Base-by-base conservation (phyloP, 1,139 yeast species). In the Hyphopichia fennica region DNA sequence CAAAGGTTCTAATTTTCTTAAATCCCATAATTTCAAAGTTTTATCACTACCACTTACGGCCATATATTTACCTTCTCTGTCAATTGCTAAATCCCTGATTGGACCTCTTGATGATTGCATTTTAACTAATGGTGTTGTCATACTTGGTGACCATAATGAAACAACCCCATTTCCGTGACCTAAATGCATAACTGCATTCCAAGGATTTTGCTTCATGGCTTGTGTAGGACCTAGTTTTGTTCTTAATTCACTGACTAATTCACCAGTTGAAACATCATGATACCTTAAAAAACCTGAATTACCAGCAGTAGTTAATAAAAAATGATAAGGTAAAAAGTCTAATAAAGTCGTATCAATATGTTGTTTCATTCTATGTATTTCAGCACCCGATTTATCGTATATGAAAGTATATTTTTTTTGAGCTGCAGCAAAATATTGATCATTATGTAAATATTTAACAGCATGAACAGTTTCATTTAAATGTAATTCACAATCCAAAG, bases 151-250 rank as follows among this genome's bases (percentile, higher is more conserved):
- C 98, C 98, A 95, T 43, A 95, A 66, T 0, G 96, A 79, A 0
- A 95, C 96, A 9, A 91, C 84, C 45, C 99, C 99, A 58, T 89
- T 93, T 8, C 86, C 80, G 58, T 91, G 97, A 25, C 99, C 99
- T 46, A 91, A 74, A 64, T 93, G 96, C 71, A 91, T 81, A 9
- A 93, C 88, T 0, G 98, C 99, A 60, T 95, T 95, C 86, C 95
- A 88, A 1, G 96, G 96, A 60, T 93, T 95, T 52, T 88, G 96
- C 41, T 84, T 74, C 90, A 91, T 81, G 9, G 95, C 78, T 40
- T 82, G 83, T 0, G 96, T 87, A 11, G 98, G 95, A 0, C 99
- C 99, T 47, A 88, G 64, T 60, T 87, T 89, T 10, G 98, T 90
- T 57, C 93, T 77, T 35, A 83, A 69, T 61, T 93, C 98, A 39